phyloP scores from a whole-genome alignment of 345 rosid species.

The Syzygium aqueum region DNA sequence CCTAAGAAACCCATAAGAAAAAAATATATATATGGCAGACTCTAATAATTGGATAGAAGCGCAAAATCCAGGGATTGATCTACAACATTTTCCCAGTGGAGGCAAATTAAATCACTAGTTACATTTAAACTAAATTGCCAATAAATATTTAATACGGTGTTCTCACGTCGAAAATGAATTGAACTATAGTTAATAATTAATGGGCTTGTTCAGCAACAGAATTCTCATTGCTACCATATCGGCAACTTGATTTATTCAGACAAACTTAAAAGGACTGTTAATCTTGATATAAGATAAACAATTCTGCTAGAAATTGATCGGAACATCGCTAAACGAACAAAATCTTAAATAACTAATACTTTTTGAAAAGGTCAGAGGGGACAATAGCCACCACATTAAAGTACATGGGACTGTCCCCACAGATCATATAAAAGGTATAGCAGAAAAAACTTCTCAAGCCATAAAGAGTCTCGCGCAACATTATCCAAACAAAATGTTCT shows the following conservation, averaged over 20 bases:
- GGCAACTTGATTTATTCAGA: background rate
- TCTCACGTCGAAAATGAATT: background rate
- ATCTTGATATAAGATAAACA: background rate
- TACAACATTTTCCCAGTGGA: background rate
- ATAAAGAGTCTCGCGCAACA: background rate
- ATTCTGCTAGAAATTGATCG: background rate
- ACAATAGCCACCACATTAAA: background rate
- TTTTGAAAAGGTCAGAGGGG: background rate
- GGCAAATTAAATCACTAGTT: background rate
- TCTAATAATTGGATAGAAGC: background rate
- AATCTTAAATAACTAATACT: background rate
- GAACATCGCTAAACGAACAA: background rate
- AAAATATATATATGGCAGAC: background rate
- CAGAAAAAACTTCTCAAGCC: background rate
- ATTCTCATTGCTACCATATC: background rate
- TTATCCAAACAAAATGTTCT: background rate
- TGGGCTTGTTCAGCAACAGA: background rate
- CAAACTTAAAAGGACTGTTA: background rate
- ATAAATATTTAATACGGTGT: no score
- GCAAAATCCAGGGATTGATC: background rate
- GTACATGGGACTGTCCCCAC: background rate
- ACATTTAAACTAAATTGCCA: background rate
- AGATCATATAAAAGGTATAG: background rate
- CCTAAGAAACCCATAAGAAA: background rate
- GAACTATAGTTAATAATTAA: background rate